A percentile compares a stretch with the other conserved stretches of the same genome.
phyloP scores from a whole-genome alignment of 1,284 basidiomycete species.

The Sporisorium scitamineum region DNA sequence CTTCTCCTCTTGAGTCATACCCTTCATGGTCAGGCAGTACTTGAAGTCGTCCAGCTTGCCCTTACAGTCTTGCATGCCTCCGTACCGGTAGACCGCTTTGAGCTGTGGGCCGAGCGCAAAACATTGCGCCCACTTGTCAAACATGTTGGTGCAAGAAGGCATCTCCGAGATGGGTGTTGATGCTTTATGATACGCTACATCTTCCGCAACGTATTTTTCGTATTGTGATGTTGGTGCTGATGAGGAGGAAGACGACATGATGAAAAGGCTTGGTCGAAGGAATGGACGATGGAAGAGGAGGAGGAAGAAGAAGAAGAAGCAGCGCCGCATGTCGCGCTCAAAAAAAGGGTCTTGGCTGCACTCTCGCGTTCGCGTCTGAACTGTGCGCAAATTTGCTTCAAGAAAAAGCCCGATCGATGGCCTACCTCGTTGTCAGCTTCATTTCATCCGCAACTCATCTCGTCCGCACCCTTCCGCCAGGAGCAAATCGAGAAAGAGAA shows the following conservation, averaged over 20 bases:
- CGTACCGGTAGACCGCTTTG: slow-evolving; percentile 86
- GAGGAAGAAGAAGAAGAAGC: not conserved
- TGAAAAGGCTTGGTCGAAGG: not conserved
- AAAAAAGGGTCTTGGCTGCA: not conserved
- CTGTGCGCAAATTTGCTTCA: not conserved
- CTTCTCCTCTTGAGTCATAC: slow-evolving; percentile 80
- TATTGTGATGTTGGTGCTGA: slow-evolving; percentile 18
- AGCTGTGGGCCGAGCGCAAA: slow-evolving; percentile 80
- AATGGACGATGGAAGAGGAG: not conserved
- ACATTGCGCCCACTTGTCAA: slow-evolving; percentile 66
- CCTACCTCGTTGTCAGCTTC: too few relatives aligned
- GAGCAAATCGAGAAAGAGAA: not conserved
- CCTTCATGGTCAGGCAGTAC: slow-evolving; percentile 89
- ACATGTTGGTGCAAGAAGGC: slow-evolving; percentile 60
- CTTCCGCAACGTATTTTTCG: slow-evolving; percentile 44
- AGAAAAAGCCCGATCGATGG: too few relatives aligned
- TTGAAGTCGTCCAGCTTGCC: slow-evolving; percentile 92
- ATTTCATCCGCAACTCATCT: not conserved
- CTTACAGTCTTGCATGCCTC: slow-evolving; percentile 80
- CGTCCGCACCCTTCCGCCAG: not conserved
- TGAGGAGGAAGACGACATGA: slow-evolving; percentile 11
- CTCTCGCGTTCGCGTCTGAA: slow-evolving; percentile 27
- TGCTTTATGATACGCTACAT: slow-evolving; percentile 59
- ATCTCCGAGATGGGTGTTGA: slow-evolving; percentile 55
- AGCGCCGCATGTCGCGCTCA: not conserved